A percentile compares a stretch with the other conserved stretches of the same genome.
phyloP scores from a whole-genome alignment of 306 rosid genomes.

The Corylus heterophylla region DNA sequence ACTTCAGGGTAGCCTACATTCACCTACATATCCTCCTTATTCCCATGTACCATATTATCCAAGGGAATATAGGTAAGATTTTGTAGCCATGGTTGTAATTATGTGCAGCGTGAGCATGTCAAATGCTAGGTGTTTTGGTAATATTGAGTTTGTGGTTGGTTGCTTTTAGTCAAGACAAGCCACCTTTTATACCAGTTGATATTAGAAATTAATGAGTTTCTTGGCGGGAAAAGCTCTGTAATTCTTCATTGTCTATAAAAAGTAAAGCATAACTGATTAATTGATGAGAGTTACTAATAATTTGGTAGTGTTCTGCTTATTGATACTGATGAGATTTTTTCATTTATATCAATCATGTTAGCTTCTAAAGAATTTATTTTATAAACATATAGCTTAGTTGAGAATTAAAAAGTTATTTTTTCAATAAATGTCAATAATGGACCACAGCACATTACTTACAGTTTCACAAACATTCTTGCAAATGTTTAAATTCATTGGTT shows the following conservation, averaged over 20 bases:
- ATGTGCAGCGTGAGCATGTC: slow-evolving; percentile 4
- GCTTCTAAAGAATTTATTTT: neutral
- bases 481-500: neutral
- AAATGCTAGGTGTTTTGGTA: slow-evolving; percentile 13
- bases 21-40: slow-evolving; percentile 57
- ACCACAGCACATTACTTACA: no score
- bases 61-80: slow-evolving; percentile 50
- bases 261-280: neutral
- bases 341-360: neutral
- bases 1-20: slow-evolving; percentile 42
- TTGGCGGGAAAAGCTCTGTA: neutral
- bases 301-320: neutral
- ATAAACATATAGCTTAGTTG: neutral
- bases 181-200: neutral
- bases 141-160: slow-evolving; percentile 20
- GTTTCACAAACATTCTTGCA: neutral
- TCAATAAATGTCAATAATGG: neutral
- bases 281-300: neutral
- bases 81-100: slow-evolving; percentile 14
- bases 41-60: slow-evolving; percentile 49
- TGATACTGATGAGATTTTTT: neutral
- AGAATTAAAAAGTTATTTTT: neutral
- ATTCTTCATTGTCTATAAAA: neutral
- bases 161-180: slow-evolving; percentile 7
- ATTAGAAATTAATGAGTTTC: slow-evolving; percentile 9